A percentile compares a stretch with the other conserved stretches of the same genome.
These are phyloP conservation scores for Mycothermus thermophilus DNA, from an alignment of 495 filamentous ascomycete genomes.

Conservation along the genomic window DNA sequence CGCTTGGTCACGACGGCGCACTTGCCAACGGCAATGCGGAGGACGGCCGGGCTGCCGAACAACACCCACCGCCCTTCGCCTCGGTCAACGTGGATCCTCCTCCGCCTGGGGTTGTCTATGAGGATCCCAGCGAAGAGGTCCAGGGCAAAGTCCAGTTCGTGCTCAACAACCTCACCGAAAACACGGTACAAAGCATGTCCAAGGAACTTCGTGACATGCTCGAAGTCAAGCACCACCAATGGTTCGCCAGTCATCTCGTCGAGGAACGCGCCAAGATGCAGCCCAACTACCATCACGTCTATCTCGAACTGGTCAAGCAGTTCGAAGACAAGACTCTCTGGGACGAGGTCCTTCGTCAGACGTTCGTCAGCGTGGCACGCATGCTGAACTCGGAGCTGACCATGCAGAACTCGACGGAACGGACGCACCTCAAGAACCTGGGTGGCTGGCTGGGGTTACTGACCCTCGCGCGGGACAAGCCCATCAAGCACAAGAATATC, in stretches of 20 bases:
- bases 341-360: conserved; percentile 84
- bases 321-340: conserved; percentile 67
- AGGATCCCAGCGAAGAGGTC: conserved; percentile 69
- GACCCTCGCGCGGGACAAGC: conserved; percentile 87
- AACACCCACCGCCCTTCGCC: conserved; percentile 45
- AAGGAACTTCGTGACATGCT: conserved; percentile 64
- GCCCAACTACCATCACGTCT: conserved; percentile 86
- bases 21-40: conserved; percentile 55
- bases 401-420: conserved; percentile 62
- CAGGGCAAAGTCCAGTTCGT: conserved; percentile 93
- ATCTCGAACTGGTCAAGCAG: conserved; percentile 74
- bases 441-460: conserved; percentile 85
- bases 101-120: conserved; percentile 42
- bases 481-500: conserved; percentile 91
- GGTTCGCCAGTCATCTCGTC: conserved; percentile 93
- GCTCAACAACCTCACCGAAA: conserved; percentile 86
- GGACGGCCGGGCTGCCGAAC: conserved; percentile 41
- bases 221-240: conserved; percentile 71
- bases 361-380: conserved; percentile 68
- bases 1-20: conserved; percentile 7
- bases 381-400: conserved; percentile 83
- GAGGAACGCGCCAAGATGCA: conserved; percentile 93
- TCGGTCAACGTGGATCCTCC: conserved; percentile 63
- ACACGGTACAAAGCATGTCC: conserved; percentile 72
- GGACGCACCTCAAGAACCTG: conserved; percentile 80